A percentile compares a stretch with the other conserved stretches of the same genome.
These are phyloP conservation scores for Raphanus hybrid DNA, from an alignment of 441 rosid species.

Conservation along the genomic window DNA sequence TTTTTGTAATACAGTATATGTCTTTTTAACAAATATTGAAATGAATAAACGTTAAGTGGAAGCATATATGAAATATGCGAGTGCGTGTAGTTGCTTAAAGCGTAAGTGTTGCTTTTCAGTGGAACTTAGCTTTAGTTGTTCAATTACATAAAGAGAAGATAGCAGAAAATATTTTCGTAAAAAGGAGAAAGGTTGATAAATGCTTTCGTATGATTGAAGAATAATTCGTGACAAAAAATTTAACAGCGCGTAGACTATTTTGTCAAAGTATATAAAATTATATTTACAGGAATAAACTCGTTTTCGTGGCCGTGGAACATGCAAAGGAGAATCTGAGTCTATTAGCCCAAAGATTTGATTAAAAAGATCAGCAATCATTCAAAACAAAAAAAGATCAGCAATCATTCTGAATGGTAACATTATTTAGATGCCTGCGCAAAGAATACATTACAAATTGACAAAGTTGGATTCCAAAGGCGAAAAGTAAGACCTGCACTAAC, in stretches of 20 bases:
- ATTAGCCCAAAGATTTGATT: not conserved
- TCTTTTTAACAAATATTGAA: not conserved
- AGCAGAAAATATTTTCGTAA: conserved; percentile 6
- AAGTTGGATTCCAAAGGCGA: conserved; percentile 20
- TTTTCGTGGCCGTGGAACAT: conserved; percentile 26
- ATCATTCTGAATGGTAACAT: not conserved
- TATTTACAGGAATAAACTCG: not conserved
- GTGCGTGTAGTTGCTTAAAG: conserved; percentile 42
- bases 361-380: not conserved
- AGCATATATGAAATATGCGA: conserved; percentile 15
- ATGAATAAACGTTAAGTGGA: not conserved
- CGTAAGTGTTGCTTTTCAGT: conserved; percentile 33
- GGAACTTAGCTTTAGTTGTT: conserved; percentile 37
- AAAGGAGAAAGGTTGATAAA: not conserved
- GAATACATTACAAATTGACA: not conserved
- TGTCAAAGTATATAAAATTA: not conserved
- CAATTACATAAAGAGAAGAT: conserved; percentile 21
- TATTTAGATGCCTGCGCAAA: conserved; percentile 29
- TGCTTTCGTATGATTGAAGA: conserved; percentile 38
- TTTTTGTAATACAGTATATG: not conserved
- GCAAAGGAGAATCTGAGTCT: conserved; percentile 24
- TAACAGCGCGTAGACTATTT: conserved; percentile 23
- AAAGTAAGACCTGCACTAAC: not conserved
- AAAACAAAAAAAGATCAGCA: not conserved
- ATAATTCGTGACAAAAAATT: conserved; percentile 29